phyloP scores from a whole-genome alignment of 164 flowering plant species.

The Dillenia suffruticosa region DNA sequence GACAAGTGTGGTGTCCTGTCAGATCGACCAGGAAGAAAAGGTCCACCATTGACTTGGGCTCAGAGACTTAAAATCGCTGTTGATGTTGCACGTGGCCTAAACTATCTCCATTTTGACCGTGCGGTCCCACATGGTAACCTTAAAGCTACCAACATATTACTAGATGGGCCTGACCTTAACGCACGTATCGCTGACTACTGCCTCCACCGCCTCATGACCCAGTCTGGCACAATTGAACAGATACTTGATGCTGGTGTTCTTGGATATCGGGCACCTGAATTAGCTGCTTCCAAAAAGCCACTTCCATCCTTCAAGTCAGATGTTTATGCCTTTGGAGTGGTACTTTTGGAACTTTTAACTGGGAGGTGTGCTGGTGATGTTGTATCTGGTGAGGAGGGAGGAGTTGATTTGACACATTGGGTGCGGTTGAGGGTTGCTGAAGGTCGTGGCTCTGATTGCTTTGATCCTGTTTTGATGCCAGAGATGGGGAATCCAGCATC shows the following conservation, averaged over 20 bases:
- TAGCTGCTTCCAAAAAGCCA: slow-evolving; percentile 81
- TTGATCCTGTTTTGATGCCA: slow-evolving; percentile 41
- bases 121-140: slow-evolving; percentile 95
- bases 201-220: slow-evolving; percentile 98
- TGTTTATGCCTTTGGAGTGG: slow-evolving; percentile 91
- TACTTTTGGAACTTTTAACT: slow-evolving; percentile 75
- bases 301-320: slow-evolving; percentile 95
- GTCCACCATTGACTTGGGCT: slow-evolving; percentile 71
- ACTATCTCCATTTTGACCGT: slow-evolving; percentile 97
- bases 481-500: slow-evolving; percentile 50
- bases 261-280: slow-evolving; percentile 93
- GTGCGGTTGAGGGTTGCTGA: slow-evolving; percentile 69
- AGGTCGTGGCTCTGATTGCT: slow-evolving; percentile 71
- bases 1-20: slow-evolving; percentile 5
- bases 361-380: slow-evolving; percentile 95
- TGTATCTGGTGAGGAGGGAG: slow-evolving; percentile 73
- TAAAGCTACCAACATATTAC: slow-evolving; percentile 76
- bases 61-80: slow-evolving; percentile 92
- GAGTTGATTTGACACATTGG: slow-evolving; percentile 85
- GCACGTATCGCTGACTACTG: slow-evolving; percentile 93
- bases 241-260: slow-evolving; percentile 88
- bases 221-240: slow-evolving; percentile 85
- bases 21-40: slow-evolving; percentile 92
- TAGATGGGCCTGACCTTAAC: slow-evolving; percentile 88
- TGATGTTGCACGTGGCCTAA: slow-evolving; percentile 94